A percentile compares a stretch with the other conserved stretches of the same genome.
Conservation (phyloP, 2,329 filamentous ascomycete genomes). For the Fusarium sp. region DNA sequence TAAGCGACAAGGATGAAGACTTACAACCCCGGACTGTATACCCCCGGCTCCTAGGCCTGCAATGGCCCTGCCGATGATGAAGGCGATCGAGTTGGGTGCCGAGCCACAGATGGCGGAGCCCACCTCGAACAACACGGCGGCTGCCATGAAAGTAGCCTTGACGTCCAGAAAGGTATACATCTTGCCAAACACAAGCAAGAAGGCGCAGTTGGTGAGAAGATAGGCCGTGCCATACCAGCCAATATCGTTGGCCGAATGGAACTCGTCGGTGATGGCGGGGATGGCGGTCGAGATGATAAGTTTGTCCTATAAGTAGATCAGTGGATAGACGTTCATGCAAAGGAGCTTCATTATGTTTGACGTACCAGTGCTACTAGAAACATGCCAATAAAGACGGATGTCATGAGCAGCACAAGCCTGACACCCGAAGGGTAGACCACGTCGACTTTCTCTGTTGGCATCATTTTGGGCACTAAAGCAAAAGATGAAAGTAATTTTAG, state of each 20-base stretch:
- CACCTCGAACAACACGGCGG: constrained; percentile 44
- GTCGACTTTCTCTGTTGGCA: not conserved
- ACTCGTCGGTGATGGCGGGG: constrained; percentile 51
- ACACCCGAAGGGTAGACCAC: constrained; percentile 1
- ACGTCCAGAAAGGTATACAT: constrained; percentile 56
- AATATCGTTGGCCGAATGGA: constrained; percentile 44
- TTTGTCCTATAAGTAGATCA: constrained; percentile 44
- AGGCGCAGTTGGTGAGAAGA: constrained; percentile 53
- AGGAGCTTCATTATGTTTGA: not conserved
- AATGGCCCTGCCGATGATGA: constrained; percentile 64
- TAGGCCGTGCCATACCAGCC: constrained; percentile 51
- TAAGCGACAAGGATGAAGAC: constrained; percentile 13
- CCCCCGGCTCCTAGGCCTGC: constrained; percentile 63
- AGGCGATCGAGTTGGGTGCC: constrained; percentile 54
- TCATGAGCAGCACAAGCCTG: constrained; percentile 7
- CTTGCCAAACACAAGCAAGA: constrained; percentile 53
- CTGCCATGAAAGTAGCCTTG: constrained; percentile 43
- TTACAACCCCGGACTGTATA: constrained; percentile 61
- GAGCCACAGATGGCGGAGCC: constrained; percentile 49
- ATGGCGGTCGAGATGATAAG: constrained; percentile 54
- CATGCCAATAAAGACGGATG: constrained; percentile 20
- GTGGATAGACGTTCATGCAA: not conserved
- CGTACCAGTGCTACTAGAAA: constrained; percentile 12
- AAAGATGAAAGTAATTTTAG: not conserved
- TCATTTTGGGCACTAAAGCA: not conserved